Evolutionary conservation across 768 basidiomycete species (phyloP).

Genomic region (Roridomyces roridus): DNA sequence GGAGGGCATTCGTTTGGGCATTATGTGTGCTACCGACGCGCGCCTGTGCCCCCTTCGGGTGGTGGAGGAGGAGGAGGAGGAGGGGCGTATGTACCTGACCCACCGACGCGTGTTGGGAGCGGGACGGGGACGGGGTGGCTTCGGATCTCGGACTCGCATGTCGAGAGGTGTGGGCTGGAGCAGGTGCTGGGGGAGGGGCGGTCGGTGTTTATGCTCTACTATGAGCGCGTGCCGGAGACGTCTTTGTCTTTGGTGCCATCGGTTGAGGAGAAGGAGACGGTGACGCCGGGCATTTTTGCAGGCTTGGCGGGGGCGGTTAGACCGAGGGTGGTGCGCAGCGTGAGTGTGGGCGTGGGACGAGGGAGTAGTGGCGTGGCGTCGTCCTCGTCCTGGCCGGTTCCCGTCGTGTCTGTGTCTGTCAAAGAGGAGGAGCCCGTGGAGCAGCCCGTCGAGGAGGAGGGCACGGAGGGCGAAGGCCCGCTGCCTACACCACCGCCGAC

Average conservation of each 20-base stretch:
- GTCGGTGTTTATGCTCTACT: constrained; percentile 93
- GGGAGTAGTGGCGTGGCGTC: no score
- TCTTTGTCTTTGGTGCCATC: not conserved
- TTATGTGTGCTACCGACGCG: constrained; percentile 41
- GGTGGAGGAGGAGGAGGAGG: no score
- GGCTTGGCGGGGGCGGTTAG: constrained; percentile 17
- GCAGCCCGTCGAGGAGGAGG: no score
- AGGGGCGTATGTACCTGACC: constrained; percentile 30
- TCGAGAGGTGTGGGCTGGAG: constrained; percentile 78
- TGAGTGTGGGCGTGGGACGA: not conserved
- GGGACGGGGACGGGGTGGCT: constrained; percentile 78
- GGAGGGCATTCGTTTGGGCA: constrained; percentile 91
- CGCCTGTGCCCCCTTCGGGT: constrained; percentile 24
- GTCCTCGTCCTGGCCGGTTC: no score
- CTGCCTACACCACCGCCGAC: no score
- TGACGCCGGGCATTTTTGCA: not conserved
- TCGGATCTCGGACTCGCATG: constrained; percentile 85
- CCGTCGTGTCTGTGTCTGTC: no score
- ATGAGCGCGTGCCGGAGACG: constrained; percentile 62
- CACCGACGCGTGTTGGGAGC: constrained; percentile 28
- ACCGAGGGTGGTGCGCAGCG: constrained; percentile 1
- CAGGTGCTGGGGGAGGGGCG: constrained; percentile 75
- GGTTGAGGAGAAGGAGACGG: not conserved
- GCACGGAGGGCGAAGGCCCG: no score
- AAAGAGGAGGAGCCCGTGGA: no score